These are phyloP conservation scores for Senecio squalidus DNA, from an alignment of 140 eudicot genomes.

Conservation along the genomic window DNA sequence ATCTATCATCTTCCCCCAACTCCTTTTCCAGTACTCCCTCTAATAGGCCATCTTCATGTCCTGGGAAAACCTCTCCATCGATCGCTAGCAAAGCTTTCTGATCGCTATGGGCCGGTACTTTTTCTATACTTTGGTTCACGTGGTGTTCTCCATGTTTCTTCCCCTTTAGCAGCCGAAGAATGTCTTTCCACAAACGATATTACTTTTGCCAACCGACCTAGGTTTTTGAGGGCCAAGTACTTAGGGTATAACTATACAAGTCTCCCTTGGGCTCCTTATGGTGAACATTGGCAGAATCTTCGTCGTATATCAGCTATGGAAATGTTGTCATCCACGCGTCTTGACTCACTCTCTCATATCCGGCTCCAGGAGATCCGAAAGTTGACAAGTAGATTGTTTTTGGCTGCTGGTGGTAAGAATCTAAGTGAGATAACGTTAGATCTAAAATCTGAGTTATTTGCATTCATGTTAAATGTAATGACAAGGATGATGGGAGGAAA, in stretches of 20 bases:
- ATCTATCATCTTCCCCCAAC: slow-evolving; percentile 20
- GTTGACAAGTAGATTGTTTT: slow-evolving; percentile 11
- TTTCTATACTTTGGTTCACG: slow-evolving; percentile 37
- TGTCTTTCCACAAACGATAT: slow-evolving; percentile 38
- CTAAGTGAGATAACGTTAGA: slow-evolving; percentile 10
- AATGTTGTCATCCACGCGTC: slow-evolving; percentile 26
- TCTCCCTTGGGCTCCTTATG: slow-evolving; percentile 36
- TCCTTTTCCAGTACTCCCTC: slow-evolving; percentile 30
- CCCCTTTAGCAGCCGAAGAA: slow-evolving; percentile 33
- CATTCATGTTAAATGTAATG: slow-evolving; percentile 22
- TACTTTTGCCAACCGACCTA: slow-evolving; percentile 36
- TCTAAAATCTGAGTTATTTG: slow-evolving; percentile 13
- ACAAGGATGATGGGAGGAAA: slow-evolving; percentile 45
- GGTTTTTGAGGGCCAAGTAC: slow-evolving; percentile 19
- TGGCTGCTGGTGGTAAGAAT: neutral
- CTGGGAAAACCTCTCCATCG: slow-evolving; percentile 37
- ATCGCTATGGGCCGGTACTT: slow-evolving; percentile 28
- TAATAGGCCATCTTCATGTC: slow-evolving; percentile 53
- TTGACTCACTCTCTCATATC: slow-evolving; percentile 21
- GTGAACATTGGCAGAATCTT: slow-evolving; percentile 40
- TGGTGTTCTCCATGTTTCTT: slow-evolving; percentile 26
- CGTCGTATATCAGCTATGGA: slow-evolving; percentile 32
- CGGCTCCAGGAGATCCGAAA: slow-evolving; percentile 20
- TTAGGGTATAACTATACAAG: slow-evolving; percentile 35
- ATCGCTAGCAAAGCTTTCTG: slow-evolving; percentile 23